Conservation (phyloP, 345 rosid genomes). For the Mangifera indica region DNA sequence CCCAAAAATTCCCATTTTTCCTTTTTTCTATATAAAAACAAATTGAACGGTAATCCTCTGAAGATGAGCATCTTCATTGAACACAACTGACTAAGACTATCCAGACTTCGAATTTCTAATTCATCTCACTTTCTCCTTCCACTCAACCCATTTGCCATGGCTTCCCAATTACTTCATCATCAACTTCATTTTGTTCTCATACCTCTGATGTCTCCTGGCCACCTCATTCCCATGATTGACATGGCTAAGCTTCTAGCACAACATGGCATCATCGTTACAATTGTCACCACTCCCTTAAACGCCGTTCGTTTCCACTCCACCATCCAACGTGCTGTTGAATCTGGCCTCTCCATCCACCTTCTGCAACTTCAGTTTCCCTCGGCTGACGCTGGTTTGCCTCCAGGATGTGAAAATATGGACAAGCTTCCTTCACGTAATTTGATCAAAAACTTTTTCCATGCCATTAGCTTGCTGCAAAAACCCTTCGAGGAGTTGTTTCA, state of each 20-base stretch:
- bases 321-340: slow-evolving; percentile 20
- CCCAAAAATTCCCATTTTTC: too few relatives aligned
- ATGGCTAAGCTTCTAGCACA: slow-evolving; percentile 43
- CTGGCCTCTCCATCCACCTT: slow-evolving; percentile 31
- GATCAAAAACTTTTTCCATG: slow-evolving; percentile 28
- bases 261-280: slow-evolving; percentile 34
- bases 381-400: slow-evolving; percentile 37
- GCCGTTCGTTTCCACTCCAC: slow-evolving; percentile 23
- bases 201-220: slow-evolving; percentile 53
- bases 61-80: neutral
- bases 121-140: neutral
- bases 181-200: slow-evolving; percentile 43
- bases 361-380: slow-evolving; percentile 37
- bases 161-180: neutral
- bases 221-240: slow-evolving; percentile 49
- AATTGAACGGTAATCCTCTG: neutral
- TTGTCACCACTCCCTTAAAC: slow-evolving; percentile 39
- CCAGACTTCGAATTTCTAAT: neutral
- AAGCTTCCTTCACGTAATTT: slow-evolving; percentile 34
- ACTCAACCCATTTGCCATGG: slow-evolving; percentile 18
- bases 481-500: slow-evolving; percentile 30
- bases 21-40: too few relatives aligned
- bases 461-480: slow-evolving; percentile 25
- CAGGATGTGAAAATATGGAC: slow-evolving; percentile 46
- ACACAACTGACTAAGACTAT: neutral